Evolutionary conservation across 176 grass and related monocot species (phyloP), one percentile per base, ranked within the genome.

Genomic region (sorghum (Sorghum bicolor)): DNA sequence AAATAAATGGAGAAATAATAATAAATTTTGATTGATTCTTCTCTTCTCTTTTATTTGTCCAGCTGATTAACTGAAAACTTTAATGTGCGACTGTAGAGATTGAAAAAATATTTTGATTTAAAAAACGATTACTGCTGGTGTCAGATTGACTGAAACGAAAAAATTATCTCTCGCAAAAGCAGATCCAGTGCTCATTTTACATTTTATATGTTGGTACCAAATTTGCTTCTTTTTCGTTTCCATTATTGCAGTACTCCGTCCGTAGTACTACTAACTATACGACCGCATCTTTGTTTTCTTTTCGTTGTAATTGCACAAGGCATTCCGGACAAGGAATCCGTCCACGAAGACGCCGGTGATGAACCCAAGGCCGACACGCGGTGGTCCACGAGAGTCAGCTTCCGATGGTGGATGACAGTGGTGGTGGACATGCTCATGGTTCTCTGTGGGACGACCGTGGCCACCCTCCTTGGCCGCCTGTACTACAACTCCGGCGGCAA

Each of bases 401-500:
- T 74, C 29, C 33, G 80, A 7, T 94, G 95, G 95, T 94, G 90
- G 94, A 9, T 81, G 47, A 57, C 62, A 63, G 90, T 97, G 80
- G 20, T 34, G 13, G 20, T 70, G 24, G 89, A 92, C 77, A 80
- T 97, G 80, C 11, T 97, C 12, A 47, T 87, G 22, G 78, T 94
- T 24, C 80, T 97, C 5, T 80, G 86, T 2, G 92, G 94, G 6
- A 78, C 84, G 80, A 92, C 94, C 0, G 81, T 75, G 1, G 92
- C 69, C 52, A 92, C 88, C 62, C 92, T 97, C 5, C 86, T 97
- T 1, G 84, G 86, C n/a, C 88, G 94, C 39, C 83, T 89, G 34
- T 97, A 97, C 83, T 97, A 80, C 86, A 85, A 97, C 38, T 85
- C 89, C 80, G 94, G 94, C 17, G 92, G 94, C 80, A 87, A 90